A percentile compares a stretch with the other conserved stretches of the same genome.
These are phyloP conservation scores for Aspergillus flavus DNA, from an alignment of 2,329 filamentous ascomycete species.

Conservation along the genomic window DNA sequence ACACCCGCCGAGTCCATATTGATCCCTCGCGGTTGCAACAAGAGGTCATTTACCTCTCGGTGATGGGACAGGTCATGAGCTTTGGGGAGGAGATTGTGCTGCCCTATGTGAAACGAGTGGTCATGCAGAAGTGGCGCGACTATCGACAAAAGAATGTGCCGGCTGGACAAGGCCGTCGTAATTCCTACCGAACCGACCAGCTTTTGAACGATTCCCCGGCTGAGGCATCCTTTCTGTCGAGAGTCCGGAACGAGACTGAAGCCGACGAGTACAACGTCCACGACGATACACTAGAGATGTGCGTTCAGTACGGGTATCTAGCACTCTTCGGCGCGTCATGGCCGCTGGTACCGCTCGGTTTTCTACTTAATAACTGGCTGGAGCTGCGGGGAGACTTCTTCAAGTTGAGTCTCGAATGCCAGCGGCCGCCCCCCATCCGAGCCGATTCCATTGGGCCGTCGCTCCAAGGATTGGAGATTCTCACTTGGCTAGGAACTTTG, in stretches of 20 bases:
- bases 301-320: conserved; percentile 85
- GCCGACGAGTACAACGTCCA: conserved; percentile 87
- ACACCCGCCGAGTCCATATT: conserved; percentile 65
- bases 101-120: conserved; percentile 79
- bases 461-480: conserved; percentile 79
- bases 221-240: conserved; percentile 76
- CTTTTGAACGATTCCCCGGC: conserved; percentile 68
- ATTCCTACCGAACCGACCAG: conserved; percentile 47
- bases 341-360: conserved; percentile 88
- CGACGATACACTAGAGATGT: conserved; percentile 89
- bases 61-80: conserved; percentile 89
- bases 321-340: conserved; percentile 90
- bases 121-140: conserved; percentile 68
- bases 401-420: conserved; percentile 89
- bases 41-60: conserved; percentile 94
- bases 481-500: conserved; percentile 91
- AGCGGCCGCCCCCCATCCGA: conserved; percentile 85
- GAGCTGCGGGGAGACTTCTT: conserved; percentile 90
- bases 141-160: conserved; percentile 26
- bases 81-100: conserved; percentile 82
- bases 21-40: conserved; percentile 81
- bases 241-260: conserved; percentile 80
- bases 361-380: conserved; percentile 94
- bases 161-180: conserved; percentile 37
- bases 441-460: conserved; percentile 94